Evolutionary conservation across 495 filamentous ascomycete genomes (phyloP).

Genomic region (Aspergillus homomorphus): DNA sequence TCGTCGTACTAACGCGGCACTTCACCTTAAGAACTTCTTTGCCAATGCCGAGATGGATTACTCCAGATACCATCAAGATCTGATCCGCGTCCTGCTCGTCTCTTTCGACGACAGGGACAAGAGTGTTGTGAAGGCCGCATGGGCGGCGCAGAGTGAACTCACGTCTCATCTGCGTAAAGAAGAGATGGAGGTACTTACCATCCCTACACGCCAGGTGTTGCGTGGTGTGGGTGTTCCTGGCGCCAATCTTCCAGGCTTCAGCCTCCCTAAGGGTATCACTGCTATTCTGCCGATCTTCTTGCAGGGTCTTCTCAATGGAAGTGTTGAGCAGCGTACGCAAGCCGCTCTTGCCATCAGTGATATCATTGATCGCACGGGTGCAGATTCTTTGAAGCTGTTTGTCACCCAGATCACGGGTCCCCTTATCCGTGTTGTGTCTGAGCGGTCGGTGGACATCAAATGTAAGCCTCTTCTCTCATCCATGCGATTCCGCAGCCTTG

Average conservation of each 20-base stretch:
- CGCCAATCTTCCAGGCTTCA: slow-evolving; percentile 81
- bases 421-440: slow-evolving; percentile 93
- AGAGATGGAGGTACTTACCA: slow-evolving; percentile 94
- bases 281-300: slow-evolving; percentile 95
- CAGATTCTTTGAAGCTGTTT: slow-evolving; percentile 82
- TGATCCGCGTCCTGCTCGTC: slow-evolving; percentile 82
- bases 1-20: slow-evolving; percentile 71
- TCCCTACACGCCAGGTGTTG: slow-evolving; percentile 78
- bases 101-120: slow-evolving; percentile 85
- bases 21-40: slow-evolving; percentile 88
- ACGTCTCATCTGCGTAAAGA: slow-evolving; percentile 90
- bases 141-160: slow-evolving; percentile 83
- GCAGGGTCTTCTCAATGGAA: slow-evolving; percentile 95
- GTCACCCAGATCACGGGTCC: slow-evolving; percentile 98
- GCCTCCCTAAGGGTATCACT: slow-evolving; percentile 94
- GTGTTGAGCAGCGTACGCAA: slow-evolving; percentile 83
- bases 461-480: slow-evolving; percentile 31
- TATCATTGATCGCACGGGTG: slow-evolving; percentile 84
- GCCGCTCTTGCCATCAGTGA: slow-evolving; percentile 92
- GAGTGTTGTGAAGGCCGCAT: slow-evolving; percentile 87
- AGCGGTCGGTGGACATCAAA: slow-evolving; percentile 92
- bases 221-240: slow-evolving; percentile 86
- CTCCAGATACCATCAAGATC: slow-evolving; percentile 89
- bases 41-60: slow-evolving; percentile 76
- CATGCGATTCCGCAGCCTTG: not conserved